Evolutionary conservation across 78 protist genomes (phyloP).

Genomic region (Anaeramoeba flamelloides): DNA sequence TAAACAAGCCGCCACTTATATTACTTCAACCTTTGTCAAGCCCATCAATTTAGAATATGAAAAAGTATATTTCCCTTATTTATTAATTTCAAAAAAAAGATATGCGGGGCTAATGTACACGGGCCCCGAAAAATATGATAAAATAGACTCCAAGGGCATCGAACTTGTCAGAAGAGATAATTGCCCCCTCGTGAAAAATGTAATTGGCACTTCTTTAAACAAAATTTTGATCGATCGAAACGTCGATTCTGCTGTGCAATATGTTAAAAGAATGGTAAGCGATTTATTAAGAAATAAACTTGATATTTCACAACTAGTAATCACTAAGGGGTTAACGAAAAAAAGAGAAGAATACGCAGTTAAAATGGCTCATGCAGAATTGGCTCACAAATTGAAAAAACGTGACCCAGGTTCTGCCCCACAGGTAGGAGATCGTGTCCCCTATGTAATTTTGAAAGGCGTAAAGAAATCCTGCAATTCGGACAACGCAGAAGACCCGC

Average conservation of each 20-base stretch:
- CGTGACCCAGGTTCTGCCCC: conserved; percentile 86
- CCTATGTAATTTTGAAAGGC: conserved; percentile 87
- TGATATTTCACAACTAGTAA: conserved; percentile 88
- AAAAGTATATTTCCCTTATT: conserved; percentile 91
- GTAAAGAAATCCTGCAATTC: conserved; percentile 36
- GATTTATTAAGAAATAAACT: conserved; percentile 69
- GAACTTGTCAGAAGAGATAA: conserved; percentile 92
- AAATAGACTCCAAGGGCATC: conserved; percentile 92
- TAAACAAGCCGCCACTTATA: conserved; percentile 63
- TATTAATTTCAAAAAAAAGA: conserved; percentile 89
- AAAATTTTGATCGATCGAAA: conserved; percentile 64
- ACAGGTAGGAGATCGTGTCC: conserved; percentile 93
- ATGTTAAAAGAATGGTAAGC: conserved; percentile 59
- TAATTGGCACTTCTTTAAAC: conserved; percentile 50
- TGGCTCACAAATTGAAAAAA: conserved; percentile 84
- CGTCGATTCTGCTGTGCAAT: conserved; percentile 37
- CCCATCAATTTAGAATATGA: conserved; percentile 95
- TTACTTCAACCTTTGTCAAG: conserved; percentile 53
- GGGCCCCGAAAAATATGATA: conserved; percentile 55
- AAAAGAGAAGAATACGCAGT: background rate
- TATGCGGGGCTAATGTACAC: conserved; percentile 98
- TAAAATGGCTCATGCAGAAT: conserved; percentile 83
- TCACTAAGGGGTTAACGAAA: conserved; percentile 28
- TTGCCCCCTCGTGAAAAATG: conserved; percentile 68
- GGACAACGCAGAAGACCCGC: conserved; percentile 96